phyloP scores from a whole-genome alignment of 169 alveolate genomes.

The Cryptosporidium muris region DNA sequence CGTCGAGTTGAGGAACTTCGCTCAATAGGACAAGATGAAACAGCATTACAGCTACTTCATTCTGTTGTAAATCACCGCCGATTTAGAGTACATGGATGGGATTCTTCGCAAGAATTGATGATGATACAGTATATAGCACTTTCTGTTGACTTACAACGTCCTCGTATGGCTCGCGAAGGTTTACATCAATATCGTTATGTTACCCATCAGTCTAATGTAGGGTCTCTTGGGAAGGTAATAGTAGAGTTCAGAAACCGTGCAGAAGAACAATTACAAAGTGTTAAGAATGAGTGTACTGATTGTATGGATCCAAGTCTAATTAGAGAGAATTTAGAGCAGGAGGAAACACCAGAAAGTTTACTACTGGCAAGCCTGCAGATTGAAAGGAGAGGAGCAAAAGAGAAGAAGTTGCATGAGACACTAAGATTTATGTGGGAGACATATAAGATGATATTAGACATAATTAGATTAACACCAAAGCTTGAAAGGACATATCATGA shows the following conservation, averaged over 20 bases:
- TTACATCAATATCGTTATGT: conserved; percentile 88
- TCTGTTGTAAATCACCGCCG: conserved; percentile 87
- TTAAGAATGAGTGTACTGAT: conserved; percentile 78
- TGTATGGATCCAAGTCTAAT: conserved; percentile 56
- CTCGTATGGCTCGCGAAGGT: conserved; percentile 90
- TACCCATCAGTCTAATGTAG: conserved; percentile 88
- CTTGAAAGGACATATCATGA: conserved; percentile 93
- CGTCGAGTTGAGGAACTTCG: conserved; percentile 89
- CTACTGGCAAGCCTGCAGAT: conserved; percentile 84
- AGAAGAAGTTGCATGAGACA: conserved; percentile 81
- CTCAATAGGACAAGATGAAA: conserved; percentile 89
- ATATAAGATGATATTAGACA: conserved; percentile 92
- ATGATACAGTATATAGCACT: conserved; percentile 88
- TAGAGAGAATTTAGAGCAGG: conserved; percentile 70
- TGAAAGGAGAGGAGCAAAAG: conserved; percentile 82
- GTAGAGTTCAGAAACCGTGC: conserved; percentile 88
- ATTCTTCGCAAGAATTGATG: conserved; percentile 87
- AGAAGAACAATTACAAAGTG: conserved; percentile 82
- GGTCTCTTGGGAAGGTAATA: conserved; percentile 88
- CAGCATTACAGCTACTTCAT: conserved; percentile 87
- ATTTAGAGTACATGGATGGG: conserved; percentile 90
- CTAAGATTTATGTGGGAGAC: conserved; percentile 93
- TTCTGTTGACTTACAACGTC: conserved; percentile 86
- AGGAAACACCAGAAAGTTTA: conserved; percentile 86
- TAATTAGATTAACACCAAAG: conserved; percentile 91